Base-by-base conservation (phyloP, 2,329 filamentous ascomycete genomes). In the Hypomyces rosellus region DNA sequence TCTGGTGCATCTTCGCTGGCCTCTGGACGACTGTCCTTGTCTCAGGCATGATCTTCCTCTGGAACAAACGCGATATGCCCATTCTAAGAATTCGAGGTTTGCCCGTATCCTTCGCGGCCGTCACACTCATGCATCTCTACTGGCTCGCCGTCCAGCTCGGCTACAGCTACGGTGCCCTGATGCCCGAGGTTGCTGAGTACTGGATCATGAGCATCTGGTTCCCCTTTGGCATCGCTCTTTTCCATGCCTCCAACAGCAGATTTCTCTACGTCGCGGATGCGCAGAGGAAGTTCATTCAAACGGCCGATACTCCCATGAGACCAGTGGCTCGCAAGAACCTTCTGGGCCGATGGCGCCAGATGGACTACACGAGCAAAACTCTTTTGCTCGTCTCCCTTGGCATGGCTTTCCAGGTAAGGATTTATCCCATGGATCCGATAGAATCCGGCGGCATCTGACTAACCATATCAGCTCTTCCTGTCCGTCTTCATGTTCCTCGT, bases 121-220 rank as follows among this genome's bases (percentile, higher is more conserved):
- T 77, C 16, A 40, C 59, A 5, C 54, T 70, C 33, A 64, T 74
- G 16, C 72, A 74, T 50, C 51, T 68, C 4, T 75, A 74, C 62
- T 74, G 71, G 71, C 46, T 68, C 16, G 63, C 68, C 2, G 65
- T 72, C 3, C 62, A 69, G 53, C 62, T 66, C 3, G 70, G 59
- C 1, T 74, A 74, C 49, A 59, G 65, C 16, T 65, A 71, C 47
- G 68, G 66, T 2, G 63, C 69, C 2, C 53, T 73, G 2, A 65
- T 68, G 46, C 77, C 80, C 0, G 78, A 78, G 47, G 68, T 73
- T 16, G 70, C 71, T 14, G 79, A 84, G 63, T 86, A 74, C 62
- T 86, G 82, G 80, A 74, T 84, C 63, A 86, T 86, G 83, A 76
- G 78, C 54, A 71, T 81, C 49, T 83, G 80, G 62, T 69, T 86